Percentiles rank a stretch among this genome's conserved stretches.
Conservation (phyloP, 495 filamentous ascomycete genomes). For the Penicillium pulvis region DNA sequence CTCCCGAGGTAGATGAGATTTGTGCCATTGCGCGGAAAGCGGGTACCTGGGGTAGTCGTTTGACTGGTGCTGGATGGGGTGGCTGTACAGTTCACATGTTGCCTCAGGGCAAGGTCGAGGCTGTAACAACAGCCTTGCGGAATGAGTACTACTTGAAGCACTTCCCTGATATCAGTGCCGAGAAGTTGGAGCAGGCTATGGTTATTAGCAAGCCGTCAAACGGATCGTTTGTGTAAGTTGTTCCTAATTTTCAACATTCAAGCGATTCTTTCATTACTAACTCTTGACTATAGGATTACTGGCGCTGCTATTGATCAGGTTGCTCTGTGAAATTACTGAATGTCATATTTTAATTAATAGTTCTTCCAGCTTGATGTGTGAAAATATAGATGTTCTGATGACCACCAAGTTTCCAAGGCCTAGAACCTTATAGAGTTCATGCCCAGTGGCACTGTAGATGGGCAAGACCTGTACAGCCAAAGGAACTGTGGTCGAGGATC, state of each 20-base stretch:
- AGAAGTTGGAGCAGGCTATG: constrained; percentile 76
- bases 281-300: constrained; percentile 34
- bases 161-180: constrained; percentile 67
- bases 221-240: constrained; percentile 49
- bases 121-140: constrained; percentile 73
- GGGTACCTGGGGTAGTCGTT: constrained; percentile 79
- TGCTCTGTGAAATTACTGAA: constrained; percentile 17
- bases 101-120: constrained; percentile 81
- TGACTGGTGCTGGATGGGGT: constrained; percentile 97
- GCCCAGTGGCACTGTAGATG: neutral
- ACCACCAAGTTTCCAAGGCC: neutral
- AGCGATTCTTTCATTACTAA: constrained; percentile 13
- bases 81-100: constrained; percentile 94
- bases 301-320: constrained; percentile 45
- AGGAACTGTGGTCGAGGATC: neutral
- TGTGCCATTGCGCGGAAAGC: constrained; percentile 75
- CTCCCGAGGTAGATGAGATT: constrained; percentile 84
- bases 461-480: neutral
- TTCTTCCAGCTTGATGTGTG: neutral
- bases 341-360: neutral
- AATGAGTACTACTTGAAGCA: constrained; percentile 78
- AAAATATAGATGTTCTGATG: neutral
- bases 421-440: neutral
- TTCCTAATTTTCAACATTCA: neutral
- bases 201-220: constrained; percentile 82